Evolutionary conservation across 192 early-diverging fungal genomes (phyloP).

Genomic region (Entomortierella chlamydospora): DNA sequence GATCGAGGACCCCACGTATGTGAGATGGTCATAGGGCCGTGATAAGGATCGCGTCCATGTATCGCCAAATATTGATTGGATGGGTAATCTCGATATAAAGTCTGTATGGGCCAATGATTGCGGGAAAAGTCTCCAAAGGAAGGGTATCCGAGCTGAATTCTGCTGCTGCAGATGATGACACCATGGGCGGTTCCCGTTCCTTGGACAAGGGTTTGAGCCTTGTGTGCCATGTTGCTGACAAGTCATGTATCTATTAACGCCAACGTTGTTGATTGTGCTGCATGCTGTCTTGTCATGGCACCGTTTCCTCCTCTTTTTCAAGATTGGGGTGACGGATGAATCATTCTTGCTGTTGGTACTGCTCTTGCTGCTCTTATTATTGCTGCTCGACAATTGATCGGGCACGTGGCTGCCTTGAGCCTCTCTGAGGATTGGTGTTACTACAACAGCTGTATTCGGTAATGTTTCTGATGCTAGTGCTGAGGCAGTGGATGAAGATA

Average conservation of each 20-base stretch:
- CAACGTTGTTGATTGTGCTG: neutral
- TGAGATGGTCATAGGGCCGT: constrained; percentile 3
- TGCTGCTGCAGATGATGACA: constrained; percentile 27
- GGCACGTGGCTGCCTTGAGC: no score
- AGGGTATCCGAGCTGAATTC: constrained; percentile 4
- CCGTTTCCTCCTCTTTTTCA: constrained; percentile 20
- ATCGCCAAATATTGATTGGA: neutral
- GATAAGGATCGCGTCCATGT: neutral
- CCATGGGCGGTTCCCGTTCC: constrained; percentile 40
- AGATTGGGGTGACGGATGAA: neutral
- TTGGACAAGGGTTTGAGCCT: constrained; percentile 22
- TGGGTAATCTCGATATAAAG: neutral
- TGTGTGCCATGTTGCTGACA: neutral
- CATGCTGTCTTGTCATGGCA: neutral
- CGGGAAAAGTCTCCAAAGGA: constrained; percentile 22
- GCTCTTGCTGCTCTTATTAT: neutral
- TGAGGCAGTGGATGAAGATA: neutral
- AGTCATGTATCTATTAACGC: neutral
- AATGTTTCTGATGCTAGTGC: neutral
- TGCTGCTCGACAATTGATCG: neutral
- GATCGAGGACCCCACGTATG: constrained; percentile 1
- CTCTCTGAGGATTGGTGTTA: no score
- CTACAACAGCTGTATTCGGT: neutral
- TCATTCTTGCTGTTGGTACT: neutral
- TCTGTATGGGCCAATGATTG: neutral